Evolutionary conservation across 148 eudicot species (phyloP).

Genomic region (Rhododendron kiyosumense): DNA sequence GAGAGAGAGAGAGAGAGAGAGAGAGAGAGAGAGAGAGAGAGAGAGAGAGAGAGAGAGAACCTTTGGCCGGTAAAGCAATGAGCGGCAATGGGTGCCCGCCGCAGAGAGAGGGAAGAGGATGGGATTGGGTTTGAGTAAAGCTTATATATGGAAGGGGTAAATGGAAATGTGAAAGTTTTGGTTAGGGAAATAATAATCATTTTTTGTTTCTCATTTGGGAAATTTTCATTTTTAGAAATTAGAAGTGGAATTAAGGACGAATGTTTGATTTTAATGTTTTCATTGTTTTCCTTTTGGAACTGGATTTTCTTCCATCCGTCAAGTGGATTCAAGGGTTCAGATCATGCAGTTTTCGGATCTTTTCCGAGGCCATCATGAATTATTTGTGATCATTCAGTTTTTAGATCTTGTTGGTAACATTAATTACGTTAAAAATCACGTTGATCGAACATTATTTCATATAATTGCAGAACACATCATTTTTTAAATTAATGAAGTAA

Average conservation of each 20-base stretch:
- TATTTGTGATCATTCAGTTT: background rate
- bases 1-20: background rate
- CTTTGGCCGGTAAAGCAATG: background rate
- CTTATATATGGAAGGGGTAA: background rate
- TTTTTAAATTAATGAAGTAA: no score
- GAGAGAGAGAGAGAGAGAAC: conserved; percentile 2
- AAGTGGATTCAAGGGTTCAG: background rate
- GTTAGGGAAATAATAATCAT: background rate
- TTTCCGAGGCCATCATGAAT: background rate
- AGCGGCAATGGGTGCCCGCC: background rate
- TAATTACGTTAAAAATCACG: no score
- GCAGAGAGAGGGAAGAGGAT: background rate
- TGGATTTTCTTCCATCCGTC: background rate
- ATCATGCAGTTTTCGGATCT: background rate
- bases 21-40: background rate
- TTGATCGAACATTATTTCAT: no score
- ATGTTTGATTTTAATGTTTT: background rate
- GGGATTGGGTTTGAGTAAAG: background rate
- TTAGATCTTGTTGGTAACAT: background rate
- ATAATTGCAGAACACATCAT: no score
- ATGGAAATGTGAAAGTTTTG: background rate
- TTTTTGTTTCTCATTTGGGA: no score
- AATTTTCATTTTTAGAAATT: no score
- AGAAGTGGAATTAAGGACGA: background rate
- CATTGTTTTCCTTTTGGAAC: background rate